These are phyloP conservation scores for Prunus kanzakura DNA, from an alignment of 306 rosid genomes.

Conservation along the genomic window DNA sequence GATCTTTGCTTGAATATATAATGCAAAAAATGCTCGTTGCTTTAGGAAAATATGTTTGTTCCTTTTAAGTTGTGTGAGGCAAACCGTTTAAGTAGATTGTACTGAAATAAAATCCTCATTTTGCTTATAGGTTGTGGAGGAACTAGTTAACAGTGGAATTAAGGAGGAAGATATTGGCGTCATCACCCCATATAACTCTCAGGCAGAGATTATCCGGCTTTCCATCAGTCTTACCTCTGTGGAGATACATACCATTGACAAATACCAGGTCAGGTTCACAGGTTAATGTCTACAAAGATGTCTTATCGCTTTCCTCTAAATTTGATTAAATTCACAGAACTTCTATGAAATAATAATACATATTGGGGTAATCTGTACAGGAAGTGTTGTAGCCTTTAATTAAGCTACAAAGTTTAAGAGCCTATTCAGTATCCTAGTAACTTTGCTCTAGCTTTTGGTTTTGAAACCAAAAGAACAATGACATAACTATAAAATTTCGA, in stretches of 20 bases:
- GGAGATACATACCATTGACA: slow-evolving; percentile 95
- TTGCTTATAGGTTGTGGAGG: slow-evolving; percentile 57
- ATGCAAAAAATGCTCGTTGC: background rate
- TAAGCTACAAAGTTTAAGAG: background rate
- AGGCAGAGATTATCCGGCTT: slow-evolving; percentile 69
- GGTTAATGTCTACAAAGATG: background rate
- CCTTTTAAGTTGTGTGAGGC: background rate
- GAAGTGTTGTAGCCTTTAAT: background rate
- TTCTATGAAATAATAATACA: background rate
- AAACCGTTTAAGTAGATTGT: slow-evolving; percentile 11
- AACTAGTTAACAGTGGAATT: slow-evolving; percentile 67
- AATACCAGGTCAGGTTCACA: slow-evolving; percentile 66
- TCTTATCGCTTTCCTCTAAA: background rate
- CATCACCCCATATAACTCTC: slow-evolving; percentile 96
- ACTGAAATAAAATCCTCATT: slow-evolving; percentile 10
- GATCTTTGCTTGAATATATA: slow-evolving; percentile 14
- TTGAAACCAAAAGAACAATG: background rate
- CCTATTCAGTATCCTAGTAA: no score
- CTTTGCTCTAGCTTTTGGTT: slow-evolving; percentile 1
- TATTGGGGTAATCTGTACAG: background rate
- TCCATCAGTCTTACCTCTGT: slow-evolving; percentile 50
- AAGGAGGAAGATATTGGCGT: slow-evolving; percentile 67
- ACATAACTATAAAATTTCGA: background rate
- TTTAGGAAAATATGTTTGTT: background rate
- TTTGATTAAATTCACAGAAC: background rate